Percentiles rank a stretch among this genome's conserved stretches.
These are phyloP conservation scores for Eucalyptus cloeziana DNA, from an alignment of 345 rosid species.

Conservation along the genomic window DNA sequence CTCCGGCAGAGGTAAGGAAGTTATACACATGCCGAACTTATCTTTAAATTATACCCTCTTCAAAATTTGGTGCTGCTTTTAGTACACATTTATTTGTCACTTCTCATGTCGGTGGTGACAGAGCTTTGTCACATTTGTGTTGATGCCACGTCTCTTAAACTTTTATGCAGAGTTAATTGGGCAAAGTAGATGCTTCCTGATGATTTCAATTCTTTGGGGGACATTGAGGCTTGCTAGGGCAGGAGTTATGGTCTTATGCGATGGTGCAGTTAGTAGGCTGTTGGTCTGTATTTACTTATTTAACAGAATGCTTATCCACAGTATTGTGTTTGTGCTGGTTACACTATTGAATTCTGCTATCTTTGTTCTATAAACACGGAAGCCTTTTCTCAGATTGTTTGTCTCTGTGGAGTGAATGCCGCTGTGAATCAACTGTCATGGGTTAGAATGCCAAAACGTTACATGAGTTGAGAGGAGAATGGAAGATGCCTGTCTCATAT, in stretches of 20 bases:
- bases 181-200: neutral
- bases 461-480: neutral
- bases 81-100: neutral
- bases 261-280: neutral
- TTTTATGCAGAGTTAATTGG: slow-evolving; percentile 9
- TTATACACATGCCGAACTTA: neutral
- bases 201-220: neutral
- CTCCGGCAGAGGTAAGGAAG: slow-evolving; percentile 33
- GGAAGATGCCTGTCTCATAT: neutral
- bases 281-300: neutral
- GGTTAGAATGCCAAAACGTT: neutral
- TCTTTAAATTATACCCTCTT: neutral
- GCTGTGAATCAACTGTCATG: neutral
- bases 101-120: neutral
- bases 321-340: neutral
- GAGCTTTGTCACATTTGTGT: neutral
- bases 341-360: neutral
- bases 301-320: neutral
- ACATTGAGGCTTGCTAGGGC: neutral
- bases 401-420: neutral
- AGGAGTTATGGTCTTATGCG: neutral
- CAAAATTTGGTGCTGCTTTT: neutral
- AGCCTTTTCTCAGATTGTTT: neutral
- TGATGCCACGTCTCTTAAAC: neutral
- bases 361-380: neutral